These are phyloP conservation scores for Glonium stellatum DNA, from an alignment of 495 filamentous ascomycete genomes.

Conservation along the genomic window DNA sequence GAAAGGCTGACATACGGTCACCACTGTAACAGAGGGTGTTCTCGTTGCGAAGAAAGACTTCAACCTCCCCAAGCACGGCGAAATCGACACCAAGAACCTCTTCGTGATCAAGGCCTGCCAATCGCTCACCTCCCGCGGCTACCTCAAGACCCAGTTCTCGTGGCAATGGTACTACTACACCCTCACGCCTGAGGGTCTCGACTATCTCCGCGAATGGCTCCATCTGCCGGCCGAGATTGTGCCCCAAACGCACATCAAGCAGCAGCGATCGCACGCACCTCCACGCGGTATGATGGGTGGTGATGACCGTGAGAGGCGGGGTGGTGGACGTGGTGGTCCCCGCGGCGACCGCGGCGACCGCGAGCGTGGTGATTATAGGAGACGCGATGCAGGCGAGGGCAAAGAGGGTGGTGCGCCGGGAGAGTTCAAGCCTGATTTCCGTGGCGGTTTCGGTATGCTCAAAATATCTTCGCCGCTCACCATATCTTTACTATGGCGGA, in stretches of 20 bases:
- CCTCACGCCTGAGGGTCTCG: conserved; percentile 96
- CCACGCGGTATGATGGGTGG: conserved; percentile 97
- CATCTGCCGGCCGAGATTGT: conserved; percentile 99
- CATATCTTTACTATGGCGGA: not conserved
- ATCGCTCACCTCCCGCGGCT: conserved; percentile 94
- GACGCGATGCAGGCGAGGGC: conserved; percentile 77
- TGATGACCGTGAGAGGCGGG: conserved; percentile 74
- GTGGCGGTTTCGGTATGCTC: conserved; percentile 38
- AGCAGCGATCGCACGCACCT: conserved; percentile 96
- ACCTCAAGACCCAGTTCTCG: conserved; percentile 98
- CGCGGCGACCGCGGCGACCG: conserved; percentile 75
- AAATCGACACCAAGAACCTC: conserved; percentile 98
- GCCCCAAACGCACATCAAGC: conserved; percentile 99
- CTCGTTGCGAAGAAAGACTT: conserved; percentile 99
- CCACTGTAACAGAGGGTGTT: conserved; percentile 67
- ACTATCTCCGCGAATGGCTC: conserved; percentile 99
- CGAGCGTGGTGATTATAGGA: conserved; percentile 60
- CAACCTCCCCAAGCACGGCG: conserved; percentile 85
- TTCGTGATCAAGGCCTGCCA: conserved; percentile 94
- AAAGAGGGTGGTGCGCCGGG: conserved; percentile 95
- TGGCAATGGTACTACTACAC: conserved; percentile 99
- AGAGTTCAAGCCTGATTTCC: conserved; percentile 88
- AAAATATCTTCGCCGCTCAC: not conserved
- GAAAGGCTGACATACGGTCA: conserved; percentile 32
- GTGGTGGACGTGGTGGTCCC: conserved; percentile 57